Percentiles rank a stretch among this genome's conserved stretches.
Evolutionary conservation across 2,329 filamentous ascomycete genomes (phyloP).

Genomic region (Uncinocarpus reesii): DNA sequence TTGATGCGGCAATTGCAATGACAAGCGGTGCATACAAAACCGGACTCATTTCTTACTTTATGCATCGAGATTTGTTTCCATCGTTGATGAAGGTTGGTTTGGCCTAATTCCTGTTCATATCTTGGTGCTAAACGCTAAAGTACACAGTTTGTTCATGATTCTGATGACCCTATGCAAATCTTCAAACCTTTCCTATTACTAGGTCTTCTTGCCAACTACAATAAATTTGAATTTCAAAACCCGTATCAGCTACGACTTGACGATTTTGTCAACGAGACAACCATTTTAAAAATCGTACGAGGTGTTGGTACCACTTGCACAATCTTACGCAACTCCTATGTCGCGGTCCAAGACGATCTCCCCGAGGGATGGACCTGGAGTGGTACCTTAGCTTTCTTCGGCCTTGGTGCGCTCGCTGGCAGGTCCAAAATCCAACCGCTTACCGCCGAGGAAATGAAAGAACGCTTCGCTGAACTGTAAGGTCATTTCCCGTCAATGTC

Average conservation of each 20-base stretch:
- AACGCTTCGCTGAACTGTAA: conserved; percentile 68
- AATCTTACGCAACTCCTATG: conserved; percentile 60
- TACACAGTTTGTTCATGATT: conserved; percentile 68
- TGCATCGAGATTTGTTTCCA: conserved; percentile 86
- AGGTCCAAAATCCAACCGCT: conserved; percentile 51
- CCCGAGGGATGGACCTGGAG: conserved; percentile 82
- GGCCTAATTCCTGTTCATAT: background rate
- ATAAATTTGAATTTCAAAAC: conserved; percentile 98
- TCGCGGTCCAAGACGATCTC: conserved; percentile 78
- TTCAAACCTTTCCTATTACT: conserved; percentile 72
- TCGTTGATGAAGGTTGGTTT: conserved; percentile 74
- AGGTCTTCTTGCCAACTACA: conserved; percentile 88
- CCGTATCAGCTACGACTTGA: conserved; percentile 85
- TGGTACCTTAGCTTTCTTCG: conserved; percentile 72
- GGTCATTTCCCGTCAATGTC: conserved; percentile 27
- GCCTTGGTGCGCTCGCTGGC: conserved; percentile 64
- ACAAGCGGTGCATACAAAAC: conserved; percentile 94
- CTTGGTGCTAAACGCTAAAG: conserved; percentile 8
- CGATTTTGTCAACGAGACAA: conserved; percentile 86
- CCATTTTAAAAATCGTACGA: conserved; percentile 70
- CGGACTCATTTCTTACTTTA: conserved; percentile 85
- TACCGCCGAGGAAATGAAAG: conserved; percentile 69
- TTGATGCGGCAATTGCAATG: conserved; percentile 70
- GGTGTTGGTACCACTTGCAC: conserved; percentile 65
- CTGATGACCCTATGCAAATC: conserved; percentile 52